phyloP scores from a whole-genome alignment of 2,329 filamentous ascomycete genomes.

The Oidium heveae region DNA sequence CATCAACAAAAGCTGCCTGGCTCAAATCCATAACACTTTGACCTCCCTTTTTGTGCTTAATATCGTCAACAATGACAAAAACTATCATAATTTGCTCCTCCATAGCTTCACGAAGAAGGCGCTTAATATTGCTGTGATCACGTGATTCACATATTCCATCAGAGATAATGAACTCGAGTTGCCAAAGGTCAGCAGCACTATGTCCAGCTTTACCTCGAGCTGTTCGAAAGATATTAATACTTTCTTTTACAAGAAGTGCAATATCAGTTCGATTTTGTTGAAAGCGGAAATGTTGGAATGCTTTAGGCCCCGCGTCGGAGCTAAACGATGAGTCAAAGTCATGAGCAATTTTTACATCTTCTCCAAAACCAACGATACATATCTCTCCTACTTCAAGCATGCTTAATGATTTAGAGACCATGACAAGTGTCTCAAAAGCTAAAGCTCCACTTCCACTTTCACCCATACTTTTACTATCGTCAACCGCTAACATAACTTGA shows the following conservation, averaged over 20 bases:
- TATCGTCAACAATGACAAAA: constrained; percentile 77
- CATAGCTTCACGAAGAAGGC: constrained; percentile 63
- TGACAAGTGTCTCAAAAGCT: constrained; percentile 80
- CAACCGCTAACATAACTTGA: constrained; percentile 91
- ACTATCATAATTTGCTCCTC: constrained; percentile 95
- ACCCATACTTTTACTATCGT: constrained; percentile 87
- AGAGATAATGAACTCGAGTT: constrained; percentile 75
- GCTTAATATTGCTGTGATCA: constrained; percentile 59
- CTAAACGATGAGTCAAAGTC: constrained; percentile 63
- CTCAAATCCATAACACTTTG: constrained; percentile 69
- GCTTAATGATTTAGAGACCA: constrained; percentile 63
- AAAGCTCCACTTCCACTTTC: constrained; percentile 51
- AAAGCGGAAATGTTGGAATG: constrained; percentile 69
- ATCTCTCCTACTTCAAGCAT: constrained; percentile 92
- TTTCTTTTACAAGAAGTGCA: constrained; percentile 46
- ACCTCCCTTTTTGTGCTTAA: constrained; percentile 23
- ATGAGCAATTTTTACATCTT: constrained; percentile 62
- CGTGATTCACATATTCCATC: constrained; percentile 70
- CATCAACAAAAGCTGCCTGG: constrained; percentile 51
- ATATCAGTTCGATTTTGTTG: constrained; percentile 72
- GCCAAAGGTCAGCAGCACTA: constrained; percentile 59
- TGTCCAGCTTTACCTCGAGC: constrained; percentile 31
- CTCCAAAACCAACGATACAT: constrained; percentile 75
- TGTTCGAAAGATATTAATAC: constrained; percentile 56
- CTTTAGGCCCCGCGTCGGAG: constrained; percentile 54